Percentiles rank a stretch among this genome's conserved stretches.
Conservation (phyloP, 2,329 filamentous ascomycete genomes). For the Drechmeria coniospora region DNA sequence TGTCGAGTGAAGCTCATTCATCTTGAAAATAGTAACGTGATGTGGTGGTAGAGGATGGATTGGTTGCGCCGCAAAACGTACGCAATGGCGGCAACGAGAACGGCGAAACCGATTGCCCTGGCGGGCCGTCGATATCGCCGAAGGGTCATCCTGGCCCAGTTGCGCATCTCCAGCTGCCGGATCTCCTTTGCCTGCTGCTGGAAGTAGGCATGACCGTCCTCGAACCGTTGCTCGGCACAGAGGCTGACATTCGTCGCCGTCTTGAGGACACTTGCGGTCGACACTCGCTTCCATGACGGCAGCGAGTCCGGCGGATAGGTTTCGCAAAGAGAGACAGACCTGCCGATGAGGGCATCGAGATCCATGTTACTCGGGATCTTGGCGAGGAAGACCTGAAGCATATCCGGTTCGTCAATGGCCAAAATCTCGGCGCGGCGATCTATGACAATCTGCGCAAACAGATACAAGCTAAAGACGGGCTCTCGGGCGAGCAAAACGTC, state of each 20-base stretch:
- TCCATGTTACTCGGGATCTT: conserved; percentile 73
- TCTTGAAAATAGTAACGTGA: conserved; percentile 12
- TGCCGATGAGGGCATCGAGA: conserved; percentile 59
- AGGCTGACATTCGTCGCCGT: conserved; percentile 46
- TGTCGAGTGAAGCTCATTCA: too few species aligned
- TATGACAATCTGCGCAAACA: conserved; percentile 80
- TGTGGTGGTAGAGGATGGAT: conserved; percentile 12
- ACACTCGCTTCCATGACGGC: conserved; percentile 57
- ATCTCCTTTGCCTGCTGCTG: conserved; percentile 57
- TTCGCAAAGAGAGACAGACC: conserved; percentile 48
- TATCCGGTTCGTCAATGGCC: conserved; percentile 81
- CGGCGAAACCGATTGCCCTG: conserved; percentile 43
- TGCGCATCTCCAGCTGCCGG: conserved; percentile 39
- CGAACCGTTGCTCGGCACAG: conserved; percentile 39
- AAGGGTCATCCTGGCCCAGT: conserved; percentile 20
- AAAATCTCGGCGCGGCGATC: conserved; percentile 72
- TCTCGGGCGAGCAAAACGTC: conserved; percentile 80
- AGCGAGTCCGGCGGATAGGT: conserved; percentile 58
- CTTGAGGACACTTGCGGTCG: conserved; percentile 66
- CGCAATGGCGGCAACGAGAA: conserved; percentile 53
- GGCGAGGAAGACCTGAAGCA: conserved; percentile 76
- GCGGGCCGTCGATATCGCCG: conserved; percentile 53
- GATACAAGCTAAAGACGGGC: conserved; percentile 77
- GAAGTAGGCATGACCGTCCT: conserved; percentile 55
- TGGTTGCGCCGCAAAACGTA: conserved; percentile 46